Percentiles rank a stretch among this genome's conserved stretches.
Evolutionary conservation across 2,329 filamentous ascomycete genomes (phyloP).

Genomic region (Annulohypoxylon truncatum): DNA sequence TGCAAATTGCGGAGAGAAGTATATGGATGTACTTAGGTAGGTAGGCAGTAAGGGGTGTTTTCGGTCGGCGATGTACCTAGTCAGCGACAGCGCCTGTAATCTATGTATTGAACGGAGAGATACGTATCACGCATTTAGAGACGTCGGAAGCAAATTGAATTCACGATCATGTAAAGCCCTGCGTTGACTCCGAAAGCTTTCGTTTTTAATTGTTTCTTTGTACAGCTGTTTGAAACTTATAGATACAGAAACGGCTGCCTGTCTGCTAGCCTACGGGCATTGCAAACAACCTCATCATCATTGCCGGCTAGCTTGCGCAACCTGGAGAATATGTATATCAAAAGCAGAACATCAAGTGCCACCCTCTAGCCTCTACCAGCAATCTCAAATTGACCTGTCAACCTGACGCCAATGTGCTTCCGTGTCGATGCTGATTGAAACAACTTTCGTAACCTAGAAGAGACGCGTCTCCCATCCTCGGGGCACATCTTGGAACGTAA

Average conservation of each 20-base stretch:
- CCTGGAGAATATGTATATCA: conserved; percentile 29
- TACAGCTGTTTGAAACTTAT: conserved; percentile 37
- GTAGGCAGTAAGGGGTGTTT: neutral
- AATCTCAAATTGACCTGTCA: conserved; percentile 40
- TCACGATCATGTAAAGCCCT: neutral
- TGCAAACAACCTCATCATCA: conserved; percentile 17
- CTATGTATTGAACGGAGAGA: neutral
- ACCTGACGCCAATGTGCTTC: conserved; percentile 38
- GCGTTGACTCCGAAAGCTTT: conserved; percentile 16
- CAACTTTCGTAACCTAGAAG: conserved; percentile 29
- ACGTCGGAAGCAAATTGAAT: neutral
- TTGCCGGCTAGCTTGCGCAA: conserved; percentile 26
- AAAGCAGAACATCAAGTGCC: conserved; percentile 20
- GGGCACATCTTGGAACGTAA: conserved; percentile 18
- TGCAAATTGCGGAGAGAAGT: neutral
- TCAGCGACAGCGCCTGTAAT: neutral
- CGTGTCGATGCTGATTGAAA: conserved; percentile 24
- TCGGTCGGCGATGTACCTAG: neutral
- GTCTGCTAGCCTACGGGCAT: conserved; percentile 21
- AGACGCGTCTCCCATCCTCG: conserved; percentile 12
- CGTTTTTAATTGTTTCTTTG: conserved; percentile 31
- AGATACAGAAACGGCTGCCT: conserved; percentile 37
- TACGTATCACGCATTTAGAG: neutral
- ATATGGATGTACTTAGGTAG: neutral
- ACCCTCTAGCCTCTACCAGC: conserved; percentile 35